Evolutionary conservation across 345 rosid genomes (phyloP).

Genomic region (Moricandia arvensis): DNA sequence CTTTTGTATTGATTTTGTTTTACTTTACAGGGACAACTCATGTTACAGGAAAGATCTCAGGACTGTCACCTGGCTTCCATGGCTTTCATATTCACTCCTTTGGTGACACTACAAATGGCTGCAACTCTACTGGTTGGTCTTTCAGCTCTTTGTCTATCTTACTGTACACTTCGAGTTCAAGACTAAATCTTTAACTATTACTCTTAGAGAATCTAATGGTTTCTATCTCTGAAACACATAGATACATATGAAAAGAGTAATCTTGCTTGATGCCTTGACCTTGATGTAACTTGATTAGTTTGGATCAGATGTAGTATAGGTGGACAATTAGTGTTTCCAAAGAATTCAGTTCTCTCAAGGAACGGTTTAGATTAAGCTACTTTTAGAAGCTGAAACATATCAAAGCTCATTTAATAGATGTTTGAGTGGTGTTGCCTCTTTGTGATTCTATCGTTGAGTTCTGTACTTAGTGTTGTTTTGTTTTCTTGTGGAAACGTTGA

Average conservation of each 20-base stretch:
- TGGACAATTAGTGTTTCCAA: not conserved
- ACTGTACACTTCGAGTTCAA: not conserved
- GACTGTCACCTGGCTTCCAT: conserved; percentile 78
- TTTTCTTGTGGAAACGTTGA: not conserved
- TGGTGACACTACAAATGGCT: conserved; percentile 93
- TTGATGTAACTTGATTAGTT: conserved; percentile 6
- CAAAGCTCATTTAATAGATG: not conserved
- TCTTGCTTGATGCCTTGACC: not conserved
- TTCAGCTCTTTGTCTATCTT: not conserved
- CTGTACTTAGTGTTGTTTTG: not conserved
- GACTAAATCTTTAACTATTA: not conserved
- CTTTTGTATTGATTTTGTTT: not conserved
- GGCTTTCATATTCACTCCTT: conserved; percentile 92
- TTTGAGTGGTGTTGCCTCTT: not conserved
- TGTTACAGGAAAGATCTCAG: conserved; percentile 70
- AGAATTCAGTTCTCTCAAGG: not conserved
- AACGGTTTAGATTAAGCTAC: conserved; percentile 10
- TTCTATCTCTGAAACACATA: not conserved
- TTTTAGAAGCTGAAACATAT: not conserved
- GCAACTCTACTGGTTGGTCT: conserved; percentile 83
- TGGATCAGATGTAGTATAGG: conserved; percentile 6
- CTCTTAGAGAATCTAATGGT: not conserved
- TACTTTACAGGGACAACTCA: conserved; percentile 62
- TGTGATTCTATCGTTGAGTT: not conserved
- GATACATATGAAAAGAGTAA: not conserved